These are phyloP conservation scores for Kazachstania martiniae DNA, from an alignment of 805 yeast genomes.

Conservation along the genomic window DNA sequence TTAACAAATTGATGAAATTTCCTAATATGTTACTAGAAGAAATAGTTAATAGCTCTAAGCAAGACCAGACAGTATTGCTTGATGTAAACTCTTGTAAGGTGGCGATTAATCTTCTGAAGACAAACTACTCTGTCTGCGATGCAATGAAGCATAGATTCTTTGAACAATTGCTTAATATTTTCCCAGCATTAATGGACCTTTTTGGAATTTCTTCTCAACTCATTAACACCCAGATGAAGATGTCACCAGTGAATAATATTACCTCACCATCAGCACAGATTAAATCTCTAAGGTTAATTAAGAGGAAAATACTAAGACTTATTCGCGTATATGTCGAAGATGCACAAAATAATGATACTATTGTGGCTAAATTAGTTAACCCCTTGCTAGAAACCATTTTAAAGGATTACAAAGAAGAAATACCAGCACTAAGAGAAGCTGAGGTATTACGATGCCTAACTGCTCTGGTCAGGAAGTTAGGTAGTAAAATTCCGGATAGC, in stretches of 20 bases:
- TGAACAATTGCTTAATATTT: slow-evolving; percentile 72
- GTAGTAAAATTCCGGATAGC: slow-evolving; percentile 63
- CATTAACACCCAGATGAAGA: slow-evolving; percentile 68
- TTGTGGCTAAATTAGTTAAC: slow-evolving; percentile 65
- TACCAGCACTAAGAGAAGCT: slow-evolving; percentile 91
- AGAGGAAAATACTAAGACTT: slow-evolving; percentile 78
- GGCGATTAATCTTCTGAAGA: slow-evolving; percentile 80
- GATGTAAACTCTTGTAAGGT: slow-evolving; percentile 75
- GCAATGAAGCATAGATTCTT: slow-evolving; percentile 82
- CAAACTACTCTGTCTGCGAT: slow-evolving; percentile 88
- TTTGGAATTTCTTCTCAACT: slow-evolving; percentile 75
- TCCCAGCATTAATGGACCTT: slow-evolving; percentile 74
- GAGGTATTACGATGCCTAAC: slow-evolving; percentile 90
- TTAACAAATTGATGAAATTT: slow-evolving; percentile 66
- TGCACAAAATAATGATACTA: slow-evolving; percentile 71
- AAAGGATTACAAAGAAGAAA: slow-evolving; percentile 73
- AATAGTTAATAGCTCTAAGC: slow-evolving; percentile 67
- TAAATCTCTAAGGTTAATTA: slow-evolving; percentile 84
- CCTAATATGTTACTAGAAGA: slow-evolving; percentile 91
- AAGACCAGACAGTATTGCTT: slow-evolving; percentile 61
- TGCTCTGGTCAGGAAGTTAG: slow-evolving; percentile 73
- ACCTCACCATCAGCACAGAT: slow-evolving; percentile 88
- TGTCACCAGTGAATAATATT: slow-evolving; percentile 61
- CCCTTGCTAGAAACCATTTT: slow-evolving; percentile 72
- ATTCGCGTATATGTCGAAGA: slow-evolving; percentile 75